Evolutionary conservation across 2,329 filamentous ascomycete genomes (phyloP), one percentile per base, ranked within the genome.

Genomic region (Aspergillus cejpii): DNA sequence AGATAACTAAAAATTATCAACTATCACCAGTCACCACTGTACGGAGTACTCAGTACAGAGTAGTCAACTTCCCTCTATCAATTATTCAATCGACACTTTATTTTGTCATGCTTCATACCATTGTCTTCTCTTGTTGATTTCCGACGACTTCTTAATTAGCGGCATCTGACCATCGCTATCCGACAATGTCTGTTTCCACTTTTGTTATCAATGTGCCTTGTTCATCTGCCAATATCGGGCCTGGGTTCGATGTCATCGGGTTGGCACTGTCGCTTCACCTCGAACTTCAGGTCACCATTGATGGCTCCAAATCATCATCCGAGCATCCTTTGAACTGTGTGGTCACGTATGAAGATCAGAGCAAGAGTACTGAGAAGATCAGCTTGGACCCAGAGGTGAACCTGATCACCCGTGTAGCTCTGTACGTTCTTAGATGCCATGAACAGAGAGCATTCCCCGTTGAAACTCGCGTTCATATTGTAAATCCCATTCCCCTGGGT

Each of bases 171-270:
- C 26, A 21, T 8, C 23, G 3, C 21, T 12, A 27, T 34, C 28
- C 40, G 21, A 43, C 45, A 37, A 54, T 54, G 53, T 40, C 52
- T 48, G 50, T 56, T 40, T 53, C 56, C 40, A 80, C 79, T 43
- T 84, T 85, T 68, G 72, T 77, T 56, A 86, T 89, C 75, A 81
- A 78, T 71, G 87, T 88, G 50, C 91, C 91, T 54, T 94, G 87
- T 73, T 97, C 91, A 49, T 96, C 90, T 50, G 91, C 91, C 72
- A 97, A 97, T 75, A 96, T 97, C 64, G 91, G 88, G 56, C 91
- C 91, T 39, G 91, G 91, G 47, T 98, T 97, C 76, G 91, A 98
- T 74, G 91, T 96, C 59, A 95, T 97, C 66, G 71, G 92, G 56
- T 83, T 98, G 50, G 91, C 91, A 6, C 78, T 98, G 56, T 94